A percentile compares a stretch with the other conserved stretches of the same genome.
Evolutionary conservation across 2,329 filamentous ascomycete genomes (phyloP).

Genomic region (Bisporella sp.): DNA sequence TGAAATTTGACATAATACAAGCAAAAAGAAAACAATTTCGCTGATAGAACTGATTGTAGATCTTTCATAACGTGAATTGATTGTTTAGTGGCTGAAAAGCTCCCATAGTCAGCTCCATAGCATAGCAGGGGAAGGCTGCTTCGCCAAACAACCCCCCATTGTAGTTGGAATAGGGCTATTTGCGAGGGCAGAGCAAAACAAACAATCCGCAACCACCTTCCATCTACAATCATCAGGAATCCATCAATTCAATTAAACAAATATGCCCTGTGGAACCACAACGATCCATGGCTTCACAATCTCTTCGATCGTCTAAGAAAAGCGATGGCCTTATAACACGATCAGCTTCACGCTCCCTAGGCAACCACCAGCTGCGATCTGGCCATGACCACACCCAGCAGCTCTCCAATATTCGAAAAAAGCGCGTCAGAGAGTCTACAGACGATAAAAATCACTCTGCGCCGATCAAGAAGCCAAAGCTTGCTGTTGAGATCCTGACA

Average conservation of each 20-base stretch:
- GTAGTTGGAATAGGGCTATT: no score
- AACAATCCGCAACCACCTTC: no score
- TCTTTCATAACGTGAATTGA: no score
- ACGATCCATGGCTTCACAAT: slow-evolving; percentile 41
- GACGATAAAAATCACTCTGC: slow-evolving; percentile 37
- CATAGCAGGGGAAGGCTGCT: no score
- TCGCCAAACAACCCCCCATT: no score
- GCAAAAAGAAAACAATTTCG: no score
- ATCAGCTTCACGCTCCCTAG: slow-evolving; percentile 17
- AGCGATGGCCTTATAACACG: slow-evolving; percentile 36
- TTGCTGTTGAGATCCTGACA: slow-evolving; percentile 45
- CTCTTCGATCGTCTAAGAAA: slow-evolving; percentile 43
- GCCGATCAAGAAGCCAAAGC: slow-evolving; percentile 42
- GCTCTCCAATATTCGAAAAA: slow-evolving; percentile 32
- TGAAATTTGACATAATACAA: no score
- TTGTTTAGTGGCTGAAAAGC: no score
- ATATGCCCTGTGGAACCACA: slow-evolving; percentile 24
- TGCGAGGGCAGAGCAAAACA: no score
- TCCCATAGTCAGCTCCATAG: no score
- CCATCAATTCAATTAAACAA: slow-evolving; percentile 17
- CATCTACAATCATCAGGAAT: background rate
- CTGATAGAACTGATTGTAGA: no score
- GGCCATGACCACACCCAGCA: slow-evolving; percentile 21
- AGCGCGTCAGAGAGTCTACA: slow-evolving; percentile 34
- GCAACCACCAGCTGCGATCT: slow-evolving; percentile 23